A percentile compares a stretch with the other conserved stretches of the same genome.
phyloP scores from a whole-genome alignment of 2,329 filamentous ascomycete genomes.

The Cylindrodendrum hubeiense region DNA sequence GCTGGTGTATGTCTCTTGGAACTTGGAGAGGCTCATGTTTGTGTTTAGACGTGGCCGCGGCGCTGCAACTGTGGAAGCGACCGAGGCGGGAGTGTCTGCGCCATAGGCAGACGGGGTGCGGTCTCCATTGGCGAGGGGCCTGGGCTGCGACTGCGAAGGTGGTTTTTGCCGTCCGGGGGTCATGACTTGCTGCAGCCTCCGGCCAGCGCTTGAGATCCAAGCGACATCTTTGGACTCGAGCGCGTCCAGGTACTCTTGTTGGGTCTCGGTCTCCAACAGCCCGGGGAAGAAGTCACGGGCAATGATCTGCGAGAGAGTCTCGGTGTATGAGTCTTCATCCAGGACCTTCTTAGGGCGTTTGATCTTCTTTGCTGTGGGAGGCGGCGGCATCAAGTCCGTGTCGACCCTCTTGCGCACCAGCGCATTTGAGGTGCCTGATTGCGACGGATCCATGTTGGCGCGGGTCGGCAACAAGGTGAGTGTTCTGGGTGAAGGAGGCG shows the following conservation, averaged over 20 bases:
- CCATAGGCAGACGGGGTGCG: conserved; percentile 75
- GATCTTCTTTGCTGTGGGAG: conserved; percentile 86
- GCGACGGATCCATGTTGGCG: conserved; percentile 52
- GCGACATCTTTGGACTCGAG: conserved; percentile 85
- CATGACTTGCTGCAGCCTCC: conserved; percentile 81
- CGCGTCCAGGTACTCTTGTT: conserved; percentile 93
- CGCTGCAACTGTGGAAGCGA: conserved; percentile 54
- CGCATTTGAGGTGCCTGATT: conserved; percentile 60
- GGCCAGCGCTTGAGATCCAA: conserved; percentile 88
- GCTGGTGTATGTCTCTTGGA: conserved; percentile 94
- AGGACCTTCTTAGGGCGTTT: conserved; percentile 90
- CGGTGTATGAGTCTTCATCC: conserved; percentile 94
- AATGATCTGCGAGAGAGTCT: conserved; percentile 92
- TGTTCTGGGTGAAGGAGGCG: not conserved
- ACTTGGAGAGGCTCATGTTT: conserved; percentile 84
- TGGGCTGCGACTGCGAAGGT: conserved; percentile 34
- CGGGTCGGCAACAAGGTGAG: not conserved
- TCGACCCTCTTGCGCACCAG: conserved; percentile 79
- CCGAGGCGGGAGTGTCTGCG: conserved; percentile 80
- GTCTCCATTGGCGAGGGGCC: conserved; percentile 47
- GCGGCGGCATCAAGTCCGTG: conserved; percentile 84
- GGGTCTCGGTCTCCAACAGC: conserved; percentile 84
- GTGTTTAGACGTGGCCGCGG: conserved; percentile 71
- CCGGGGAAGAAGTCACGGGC: conserved; percentile 97
- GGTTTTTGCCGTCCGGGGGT: conserved; percentile 72